Evolutionary conservation across 305 asterid species (phyloP).

Genomic region (Fraxinus angustifolia): DNA sequence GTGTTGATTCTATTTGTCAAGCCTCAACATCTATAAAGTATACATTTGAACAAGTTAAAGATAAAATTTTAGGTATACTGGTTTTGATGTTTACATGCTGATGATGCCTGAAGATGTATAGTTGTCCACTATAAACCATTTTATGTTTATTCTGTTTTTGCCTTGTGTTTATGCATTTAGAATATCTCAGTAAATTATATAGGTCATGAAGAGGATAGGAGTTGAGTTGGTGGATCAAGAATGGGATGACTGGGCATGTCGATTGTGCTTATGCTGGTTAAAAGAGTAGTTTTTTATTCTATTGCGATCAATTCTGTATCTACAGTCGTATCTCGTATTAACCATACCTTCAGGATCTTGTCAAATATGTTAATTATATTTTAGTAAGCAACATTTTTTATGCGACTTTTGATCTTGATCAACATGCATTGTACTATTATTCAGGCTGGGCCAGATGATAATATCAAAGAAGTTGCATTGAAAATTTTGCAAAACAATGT

Average conservation of each 20-base stretch:
- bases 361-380: not conserved
- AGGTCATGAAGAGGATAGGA: not conserved
- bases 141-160: constrained; percentile 7
- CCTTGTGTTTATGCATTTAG: constrained; percentile 10
- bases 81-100: not conserved
- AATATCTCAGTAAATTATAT: not conserved
- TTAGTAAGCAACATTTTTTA: not conserved
- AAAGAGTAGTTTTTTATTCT: not conserved
- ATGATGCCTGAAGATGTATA: constrained; percentile 3
- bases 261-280: not conserved
- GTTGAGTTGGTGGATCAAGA: not conserved
- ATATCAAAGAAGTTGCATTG: constrained; percentile 70
- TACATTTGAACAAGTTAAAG: not conserved
- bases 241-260: not conserved
- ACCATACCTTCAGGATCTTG: not conserved
- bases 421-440: constrained; percentile 15
- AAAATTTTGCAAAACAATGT: constrained; percentile 74
- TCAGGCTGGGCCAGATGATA: constrained; percentile 91
- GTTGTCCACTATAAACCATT: not conserved
- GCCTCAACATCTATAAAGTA: not conserved
- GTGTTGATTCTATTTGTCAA: constrained; percentile 24
- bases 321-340: not conserved
- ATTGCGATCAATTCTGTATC: not conserved
- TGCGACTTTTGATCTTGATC: not conserved
- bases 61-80: not conserved